These are phyloP conservation scores for Lotmaria passim DNA, from an alignment of 208 protist genomes.

Conservation along the genomic window DNA sequence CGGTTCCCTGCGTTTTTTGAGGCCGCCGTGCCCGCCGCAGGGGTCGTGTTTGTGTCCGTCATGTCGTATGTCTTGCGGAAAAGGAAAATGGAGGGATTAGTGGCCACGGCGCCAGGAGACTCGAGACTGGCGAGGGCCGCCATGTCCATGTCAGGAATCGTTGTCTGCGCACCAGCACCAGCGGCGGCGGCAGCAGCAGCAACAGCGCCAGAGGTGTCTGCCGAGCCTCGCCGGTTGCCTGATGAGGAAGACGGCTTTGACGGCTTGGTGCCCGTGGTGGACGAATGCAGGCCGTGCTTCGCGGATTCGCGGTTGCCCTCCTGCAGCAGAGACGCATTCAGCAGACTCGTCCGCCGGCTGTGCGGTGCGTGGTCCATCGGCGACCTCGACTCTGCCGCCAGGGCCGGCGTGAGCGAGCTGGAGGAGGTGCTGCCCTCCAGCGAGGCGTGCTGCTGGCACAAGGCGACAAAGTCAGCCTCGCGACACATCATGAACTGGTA, in stretches of 20 bases:
- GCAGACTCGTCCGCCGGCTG: neutral
- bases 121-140: constrained; percentile 11
- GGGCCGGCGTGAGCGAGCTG: constrained; percentile 6
- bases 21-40: neutral
- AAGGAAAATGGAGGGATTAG: constrained; percentile 16
- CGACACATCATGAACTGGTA: constrained; percentile 60
- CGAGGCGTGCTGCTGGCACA: constrained; percentile 19
- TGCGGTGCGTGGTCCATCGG: neutral
- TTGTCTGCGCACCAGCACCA: constrained; percentile 14
- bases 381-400: neutral
- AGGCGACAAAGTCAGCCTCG: constrained; percentile 28
- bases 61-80: constrained; percentile 36
- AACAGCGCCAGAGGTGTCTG: neutral
- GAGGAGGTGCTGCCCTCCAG: constrained; percentile 26
- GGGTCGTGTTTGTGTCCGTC: constrained; percentile 9
- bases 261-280: neutral
- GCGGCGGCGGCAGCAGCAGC: neutral
- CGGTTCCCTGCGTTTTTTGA: neutral
- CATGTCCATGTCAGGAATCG: constrained; percentile 56
- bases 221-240: constrained; percentile 5
- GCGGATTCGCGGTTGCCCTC: constrained; percentile 6
- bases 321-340: neutral
- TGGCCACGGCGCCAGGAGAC: neutral
- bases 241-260: neutral
- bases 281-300: neutral